Evolutionary conservation across 306 rosid species (phyloP), one percentile per base, ranked within the genome.

Genomic region (Quercus alba): DNA sequence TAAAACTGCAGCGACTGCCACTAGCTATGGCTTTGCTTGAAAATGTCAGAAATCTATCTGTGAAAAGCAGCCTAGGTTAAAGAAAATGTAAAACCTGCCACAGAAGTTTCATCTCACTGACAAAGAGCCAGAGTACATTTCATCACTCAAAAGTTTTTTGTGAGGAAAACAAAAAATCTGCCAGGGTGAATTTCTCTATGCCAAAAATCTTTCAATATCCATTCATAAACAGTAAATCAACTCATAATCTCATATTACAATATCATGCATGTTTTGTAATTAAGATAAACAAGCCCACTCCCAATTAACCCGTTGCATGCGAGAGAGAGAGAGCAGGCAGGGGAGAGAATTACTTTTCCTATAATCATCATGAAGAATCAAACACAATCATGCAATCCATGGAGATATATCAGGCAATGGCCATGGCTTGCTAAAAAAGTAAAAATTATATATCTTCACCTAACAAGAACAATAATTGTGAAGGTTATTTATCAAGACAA

Each of bases 401-500:
- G 4, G 14, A 64, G 23, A 28, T 30, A 30, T 31, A 64, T 30
- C 46, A 64, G 70, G 70, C 70, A 63, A 28, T 13, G 70, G 38
- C 70, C 35, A 63, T 28, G n/a, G 19, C 26, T 38, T 38, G 46
- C 46, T 38, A 38, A 7, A 38, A 49, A 10, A 49, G 13, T 18
- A 19, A 35, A 67, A n/a, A 1, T 8, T 15, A 67, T 35, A 67
- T 33, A 35, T 10, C 14, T 67, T 33, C 21, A 33, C 12, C 11
- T 35, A 19, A 2, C 72, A 67, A 33, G 70, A 28, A 30, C 21
- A 64, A 28, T 18, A 74, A 0, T 21, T 30, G 56, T 52, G 78
- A 75, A 19, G 31, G 70, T 58, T 56, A 49, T 77, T 68, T 73
- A 49, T 75, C 31, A 64, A 20, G 74, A 77, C 44, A 83, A 70